Evolutionary conservation across 2,329 filamentous ascomycete species (phyloP).

Genomic region (Pseudogymnoascus sp.): DNA sequence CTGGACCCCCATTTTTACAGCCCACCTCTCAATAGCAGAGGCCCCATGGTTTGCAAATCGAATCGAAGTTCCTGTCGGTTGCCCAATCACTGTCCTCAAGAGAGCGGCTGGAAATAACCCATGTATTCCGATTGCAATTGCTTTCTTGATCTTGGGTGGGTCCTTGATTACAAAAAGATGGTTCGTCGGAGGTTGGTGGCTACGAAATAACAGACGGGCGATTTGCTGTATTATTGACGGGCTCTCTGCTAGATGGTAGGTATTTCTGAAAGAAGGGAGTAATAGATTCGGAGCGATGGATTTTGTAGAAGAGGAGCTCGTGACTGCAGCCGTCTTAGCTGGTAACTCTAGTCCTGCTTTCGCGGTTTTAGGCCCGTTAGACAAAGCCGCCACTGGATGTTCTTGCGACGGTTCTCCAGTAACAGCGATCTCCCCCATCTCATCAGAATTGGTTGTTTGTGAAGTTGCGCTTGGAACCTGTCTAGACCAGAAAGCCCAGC

Average conservation of each 20-base stretch:
- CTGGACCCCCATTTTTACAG: conserved; percentile 63
- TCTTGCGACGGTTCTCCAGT: conserved; percentile 51
- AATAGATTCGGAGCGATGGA: conserved; percentile 52
- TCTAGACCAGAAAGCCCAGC: conserved; percentile 76
- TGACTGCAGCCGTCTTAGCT: neutral
- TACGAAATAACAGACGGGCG: conserved; percentile 49
- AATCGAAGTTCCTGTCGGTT: conserved; percentile 91
- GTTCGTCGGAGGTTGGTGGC: conserved; percentile 50
- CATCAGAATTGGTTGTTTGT: conserved; percentile 12
- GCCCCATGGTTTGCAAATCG: conserved; percentile 86
- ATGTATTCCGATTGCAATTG: conserved; percentile 89
- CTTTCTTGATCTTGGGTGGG: conserved; percentile 69
- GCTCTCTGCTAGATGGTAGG: conserved; percentile 60
- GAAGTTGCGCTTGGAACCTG: conserved; percentile 23
- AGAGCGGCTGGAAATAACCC: conserved; percentile 86
- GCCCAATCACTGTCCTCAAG: conserved; percentile 83
- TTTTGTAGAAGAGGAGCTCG: conserved; percentile 25
- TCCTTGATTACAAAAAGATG: conserved; percentile 69
- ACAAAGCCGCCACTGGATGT: conserved; percentile 31
- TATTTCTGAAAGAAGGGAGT: conserved; percentile 62
- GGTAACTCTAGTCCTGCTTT: neutral
- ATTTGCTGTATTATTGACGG: conserved; percentile 67
- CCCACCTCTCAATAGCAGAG: conserved; percentile 77
- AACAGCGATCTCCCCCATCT: conserved; percentile 47
- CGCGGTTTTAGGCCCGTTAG: neutral